Percentiles rank a stretch among this genome's conserved stretches.
Evolutionary conservation across 352 stramenopile species (phyloP).

Genomic region (Phytophthora crassamura): DNA sequence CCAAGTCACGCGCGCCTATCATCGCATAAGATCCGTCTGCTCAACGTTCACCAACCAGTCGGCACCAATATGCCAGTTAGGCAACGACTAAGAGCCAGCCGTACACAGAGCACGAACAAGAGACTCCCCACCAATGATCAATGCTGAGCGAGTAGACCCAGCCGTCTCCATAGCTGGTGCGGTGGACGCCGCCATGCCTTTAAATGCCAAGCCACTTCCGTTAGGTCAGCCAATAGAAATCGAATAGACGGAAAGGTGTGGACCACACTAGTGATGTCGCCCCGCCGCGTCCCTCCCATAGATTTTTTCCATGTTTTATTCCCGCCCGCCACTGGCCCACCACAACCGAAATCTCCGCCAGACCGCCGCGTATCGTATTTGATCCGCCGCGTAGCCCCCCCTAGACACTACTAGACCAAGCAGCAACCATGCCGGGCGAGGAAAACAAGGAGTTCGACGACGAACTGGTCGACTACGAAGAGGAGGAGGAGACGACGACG

Average conservation of each 20-base stretch:
- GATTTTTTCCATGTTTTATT: conserved; percentile 22
- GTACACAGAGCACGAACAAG: not conserved
- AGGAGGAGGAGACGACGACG: conserved; percentile 87
- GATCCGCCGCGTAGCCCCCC: too few relatives aligned
- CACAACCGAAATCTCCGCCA: conserved; percentile 48
- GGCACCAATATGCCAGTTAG: not conserved
- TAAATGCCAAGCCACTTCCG: not conserved
- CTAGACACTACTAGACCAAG: conserved; percentile 1
- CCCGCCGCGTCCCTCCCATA: conserved; percentile 24
- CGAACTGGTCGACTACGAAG: conserved; percentile 91
- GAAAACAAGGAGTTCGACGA: conserved; percentile 92
- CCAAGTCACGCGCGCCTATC: conserved; percentile 60
- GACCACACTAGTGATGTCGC: conserved; percentile 12
- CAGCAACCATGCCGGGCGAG: conserved; percentile 68
- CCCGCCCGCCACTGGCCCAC: conserved; percentile 29
- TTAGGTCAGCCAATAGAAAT: conserved; percentile 24
- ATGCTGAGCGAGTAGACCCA: conserved; percentile 46
- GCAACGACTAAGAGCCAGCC: conserved; percentile 6
- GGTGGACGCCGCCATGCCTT: conserved; percentile 15
- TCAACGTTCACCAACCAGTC: conserved; percentile 11
- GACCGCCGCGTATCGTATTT: conserved; percentile 23
- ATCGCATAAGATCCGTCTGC: conserved; percentile 76
- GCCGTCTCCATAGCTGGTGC: conserved; percentile 6
- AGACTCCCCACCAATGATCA: conserved; percentile 64
- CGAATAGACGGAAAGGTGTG: conserved; percentile 3